These are phyloP conservation scores for Agaricales sp. DNA, from an alignment of 1,284 basidiomycete genomes.

Conservation along the genomic window DNA sequence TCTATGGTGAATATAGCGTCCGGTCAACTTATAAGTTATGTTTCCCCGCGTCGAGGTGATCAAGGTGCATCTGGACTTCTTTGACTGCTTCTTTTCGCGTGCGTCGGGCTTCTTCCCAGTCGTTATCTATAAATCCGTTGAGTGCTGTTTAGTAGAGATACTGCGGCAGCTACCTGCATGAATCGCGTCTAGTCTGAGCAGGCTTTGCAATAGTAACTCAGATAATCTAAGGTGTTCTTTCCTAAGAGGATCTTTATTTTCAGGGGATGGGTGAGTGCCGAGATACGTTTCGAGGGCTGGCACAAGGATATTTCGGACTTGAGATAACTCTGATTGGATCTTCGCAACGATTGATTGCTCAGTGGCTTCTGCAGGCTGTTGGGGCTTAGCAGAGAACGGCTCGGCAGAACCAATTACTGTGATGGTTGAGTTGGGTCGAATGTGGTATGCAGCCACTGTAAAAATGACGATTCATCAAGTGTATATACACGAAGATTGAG, in stretches of 20 bases:
- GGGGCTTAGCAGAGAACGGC: constrained; percentile 13
- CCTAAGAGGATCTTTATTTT: neutral
- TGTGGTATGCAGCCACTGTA: constrained; percentile 53
- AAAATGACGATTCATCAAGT: too few relatives aligned
- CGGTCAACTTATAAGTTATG: neutral
- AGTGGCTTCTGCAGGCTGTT: neutral
- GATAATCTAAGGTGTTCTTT: neutral
- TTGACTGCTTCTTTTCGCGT: constrained; percentile 1
- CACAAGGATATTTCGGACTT: neutral
- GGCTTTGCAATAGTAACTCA: neutral
- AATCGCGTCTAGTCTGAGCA: constrained; percentile 1
- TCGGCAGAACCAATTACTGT: constrained; percentile 40
- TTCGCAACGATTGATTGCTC: neutral
- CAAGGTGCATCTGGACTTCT: neutral
- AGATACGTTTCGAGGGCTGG: neutral
- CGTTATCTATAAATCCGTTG: neutral
- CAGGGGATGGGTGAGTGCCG: neutral
- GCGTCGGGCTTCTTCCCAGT: neutral
- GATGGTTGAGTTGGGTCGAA: constrained; percentile 51
- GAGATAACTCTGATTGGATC: neutral
- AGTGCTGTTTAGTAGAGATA: neutral
- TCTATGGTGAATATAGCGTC: too few relatives aligned
- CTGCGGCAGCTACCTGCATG: neutral
- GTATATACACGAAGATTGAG: too few relatives aligned
- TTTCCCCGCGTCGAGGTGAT: neutral